phyloP scores from a whole-genome alignment of 352 stramenopile genomes.

The Phytophthora fragariae region DNA sequence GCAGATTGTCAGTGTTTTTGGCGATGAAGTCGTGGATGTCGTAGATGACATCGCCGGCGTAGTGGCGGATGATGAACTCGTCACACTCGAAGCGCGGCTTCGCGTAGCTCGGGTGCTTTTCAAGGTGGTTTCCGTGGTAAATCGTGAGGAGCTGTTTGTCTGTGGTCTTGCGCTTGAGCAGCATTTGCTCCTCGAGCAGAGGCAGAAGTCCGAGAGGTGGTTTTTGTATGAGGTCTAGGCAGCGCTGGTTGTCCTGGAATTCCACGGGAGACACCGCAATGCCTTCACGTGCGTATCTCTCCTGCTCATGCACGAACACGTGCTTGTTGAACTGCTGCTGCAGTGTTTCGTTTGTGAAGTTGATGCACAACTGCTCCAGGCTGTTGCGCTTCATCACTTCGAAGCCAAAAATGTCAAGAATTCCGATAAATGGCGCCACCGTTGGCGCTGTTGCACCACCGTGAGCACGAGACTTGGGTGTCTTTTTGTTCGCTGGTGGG shows the following conservation, averaged over 20 bases:
- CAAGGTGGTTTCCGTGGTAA: slow-evolving; percentile 79
- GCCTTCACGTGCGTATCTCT: slow-evolving; percentile 79
- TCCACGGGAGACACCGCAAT: slow-evolving; percentile 81
- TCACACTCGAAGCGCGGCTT: slow-evolving; percentile 86
- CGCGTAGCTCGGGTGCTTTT: slow-evolving; percentile 73
- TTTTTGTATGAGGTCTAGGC: slow-evolving; percentile 86
- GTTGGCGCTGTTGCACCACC: slow-evolving; percentile 5
- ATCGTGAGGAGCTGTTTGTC: slow-evolving; percentile 88
- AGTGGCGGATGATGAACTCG: slow-evolving; percentile 88
- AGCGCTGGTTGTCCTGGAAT: slow-evolving; percentile 86
- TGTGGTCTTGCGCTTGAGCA: slow-evolving; percentile 87
- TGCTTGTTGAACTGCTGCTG: slow-evolving; percentile 93
- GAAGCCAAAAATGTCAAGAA: slow-evolving; percentile 94
- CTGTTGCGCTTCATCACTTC: slow-evolving; percentile 91
- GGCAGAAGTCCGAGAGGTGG: slow-evolving; percentile 79
- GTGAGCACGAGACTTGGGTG: slow-evolving; percentile 27
- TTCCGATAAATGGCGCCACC: slow-evolving; percentile 74
- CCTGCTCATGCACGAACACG: slow-evolving; percentile 86
- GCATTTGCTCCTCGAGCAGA: slow-evolving; percentile 88
- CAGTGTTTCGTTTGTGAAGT: slow-evolving; percentile 93
- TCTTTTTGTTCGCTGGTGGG: slow-evolving; percentile 23
- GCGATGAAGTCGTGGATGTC: slow-evolving; percentile 86
- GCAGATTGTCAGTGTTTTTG: slow-evolving; percentile 92
- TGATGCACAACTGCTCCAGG: slow-evolving; percentile 92
- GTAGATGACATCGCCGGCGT: slow-evolving; percentile 85